Base-by-base conservation (phyloP, 768 basidiomycete species). In the Rhodotorula babjevae region DNA sequence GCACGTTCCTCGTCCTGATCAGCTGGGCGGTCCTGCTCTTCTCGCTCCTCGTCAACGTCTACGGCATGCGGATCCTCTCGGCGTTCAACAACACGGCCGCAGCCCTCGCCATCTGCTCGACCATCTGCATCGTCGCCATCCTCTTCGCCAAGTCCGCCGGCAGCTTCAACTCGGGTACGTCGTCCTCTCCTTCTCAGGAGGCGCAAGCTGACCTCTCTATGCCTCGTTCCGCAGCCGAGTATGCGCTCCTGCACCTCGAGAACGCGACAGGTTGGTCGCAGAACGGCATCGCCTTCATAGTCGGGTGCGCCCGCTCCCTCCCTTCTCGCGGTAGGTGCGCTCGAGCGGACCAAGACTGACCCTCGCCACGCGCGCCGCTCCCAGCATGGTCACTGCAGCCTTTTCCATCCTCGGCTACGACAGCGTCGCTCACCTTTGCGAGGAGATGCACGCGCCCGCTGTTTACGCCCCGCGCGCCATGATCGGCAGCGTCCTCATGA, bases 231-330 rank as follows among this genome's bases (percentile, higher is more conserved):
- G 36, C 36, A 58, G 71, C 50, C 23, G 21, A 59, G 14, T 78
- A 76, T 55, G 78, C 74, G 15, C 76, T 76, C 49, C 31, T 52
- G 8, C 31, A 64, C n/a, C 65, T 44, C 52, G 65, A 71, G 60
- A 76, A 76, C 53, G 57, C 67, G 57, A 78, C 78, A 0, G 78
- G 78, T 23, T 78, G 76, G 76, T 40, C 57, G 16, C 67, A 19
- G 29, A 23, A 50, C 8, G 53, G 63, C 2, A 46, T 65, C 8
- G 55, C n/a, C 9, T 65, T 65, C 52, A 46, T 56, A 16, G 5
- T 65, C 5, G 63, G 61, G 29, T 47, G 15, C 23, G 61, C 36
- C 33, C 19, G 16, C 16, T 29, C n/a, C n/a, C n/a, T n/a, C n/a
- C n/a, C n/a, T n/a, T n/a, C n/a, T n/a, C n/a, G n/a, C n/a, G n/a